These are phyloP conservation scores for Carallia pectinifolia DNA, from an alignment of 345 rosid species.

Conservation along the genomic window DNA sequence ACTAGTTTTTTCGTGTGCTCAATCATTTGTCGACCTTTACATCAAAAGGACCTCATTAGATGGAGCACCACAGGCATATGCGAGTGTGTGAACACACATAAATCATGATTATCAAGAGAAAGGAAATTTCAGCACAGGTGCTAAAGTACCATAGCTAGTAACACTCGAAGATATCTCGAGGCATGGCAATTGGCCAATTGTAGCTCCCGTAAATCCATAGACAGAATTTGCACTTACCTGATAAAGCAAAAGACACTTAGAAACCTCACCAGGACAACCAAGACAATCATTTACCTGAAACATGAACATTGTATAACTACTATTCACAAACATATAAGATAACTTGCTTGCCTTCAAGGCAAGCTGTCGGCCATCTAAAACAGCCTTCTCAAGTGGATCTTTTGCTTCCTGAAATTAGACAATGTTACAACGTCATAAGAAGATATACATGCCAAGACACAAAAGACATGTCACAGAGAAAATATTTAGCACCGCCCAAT, in stretches of 20 bases:
- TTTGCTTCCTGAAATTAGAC: slow-evolving; percentile 67
- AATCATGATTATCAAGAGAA: slow-evolving; percentile 17
- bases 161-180: slow-evolving; percentile 96
- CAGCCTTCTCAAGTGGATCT: slow-evolving; percentile 97
- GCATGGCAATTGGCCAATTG: slow-evolving; percentile 90
- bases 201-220: slow-evolving; percentile 97
- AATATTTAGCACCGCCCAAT: neutral
- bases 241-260: slow-evolving; percentile 17
- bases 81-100: no score
- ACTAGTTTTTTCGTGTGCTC: slow-evolving; percentile 90
- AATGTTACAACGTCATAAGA: slow-evolving; percentile 1
- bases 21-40: slow-evolving; percentile 94
- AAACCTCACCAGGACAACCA: slow-evolving; percentile 9
- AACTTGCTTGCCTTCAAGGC: slow-evolving; percentile 69
- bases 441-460: neutral
- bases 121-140: slow-evolving; percentile 8
- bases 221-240: slow-evolving; percentile 98
- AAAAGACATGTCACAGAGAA: neutral
- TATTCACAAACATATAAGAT: neutral
- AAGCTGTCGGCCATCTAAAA: slow-evolving; percentile 93
- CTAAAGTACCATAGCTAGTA: slow-evolving; percentile 83
- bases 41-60: slow-evolving; percentile 14
- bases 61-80: no score
- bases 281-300: neutral
- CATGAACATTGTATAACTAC: neutral